Evolutionary conservation across 148 eudicot species (phyloP).

Genomic region (Diospyros lotus): DNA sequence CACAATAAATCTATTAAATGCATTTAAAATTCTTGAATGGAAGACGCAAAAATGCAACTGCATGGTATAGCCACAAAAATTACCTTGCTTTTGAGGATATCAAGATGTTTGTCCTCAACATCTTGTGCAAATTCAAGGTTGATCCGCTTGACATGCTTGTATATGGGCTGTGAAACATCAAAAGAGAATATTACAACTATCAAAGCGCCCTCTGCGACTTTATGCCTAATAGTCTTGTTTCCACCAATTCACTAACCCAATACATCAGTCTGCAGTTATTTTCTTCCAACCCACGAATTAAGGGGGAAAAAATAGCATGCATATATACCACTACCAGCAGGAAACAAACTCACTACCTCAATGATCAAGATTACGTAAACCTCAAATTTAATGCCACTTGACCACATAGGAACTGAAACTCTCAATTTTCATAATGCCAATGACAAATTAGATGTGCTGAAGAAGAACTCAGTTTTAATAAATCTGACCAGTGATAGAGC

Average conservation of each 20-base stretch:
- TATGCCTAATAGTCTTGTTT: neutral
- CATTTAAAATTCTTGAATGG: neutral
- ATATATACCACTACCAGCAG: too few relatives aligned
- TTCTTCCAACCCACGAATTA: too few relatives aligned
- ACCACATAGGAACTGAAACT: too few relatives aligned
- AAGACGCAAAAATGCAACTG: neutral
- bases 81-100: conserved; percentile 64
- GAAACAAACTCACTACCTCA: too few relatives aligned
- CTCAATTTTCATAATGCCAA: neutral
- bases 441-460: neutral
- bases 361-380: too few relatives aligned
- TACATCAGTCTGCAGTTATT: neutral
- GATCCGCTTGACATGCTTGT: conserved; percentile 66
- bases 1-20: too few relatives aligned
- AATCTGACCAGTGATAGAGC: conserved; percentile 77
- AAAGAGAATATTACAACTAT: conserved; percentile 2
- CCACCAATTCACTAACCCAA: neutral
- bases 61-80: neutral
- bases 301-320: too few relatives aligned
- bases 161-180: conserved; percentile 54
- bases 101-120: conserved; percentile 79
- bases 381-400: too few relatives aligned
- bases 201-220: neutral
- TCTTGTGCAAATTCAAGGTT: conserved; percentile 87
- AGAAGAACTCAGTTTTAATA: neutral